Percentiles rank a stretch among this genome's conserved stretches.
Conservation (phyloP, 2,329 filamentous ascomycete species). For the Lasiodiplodia hormozganensis region DNA sequence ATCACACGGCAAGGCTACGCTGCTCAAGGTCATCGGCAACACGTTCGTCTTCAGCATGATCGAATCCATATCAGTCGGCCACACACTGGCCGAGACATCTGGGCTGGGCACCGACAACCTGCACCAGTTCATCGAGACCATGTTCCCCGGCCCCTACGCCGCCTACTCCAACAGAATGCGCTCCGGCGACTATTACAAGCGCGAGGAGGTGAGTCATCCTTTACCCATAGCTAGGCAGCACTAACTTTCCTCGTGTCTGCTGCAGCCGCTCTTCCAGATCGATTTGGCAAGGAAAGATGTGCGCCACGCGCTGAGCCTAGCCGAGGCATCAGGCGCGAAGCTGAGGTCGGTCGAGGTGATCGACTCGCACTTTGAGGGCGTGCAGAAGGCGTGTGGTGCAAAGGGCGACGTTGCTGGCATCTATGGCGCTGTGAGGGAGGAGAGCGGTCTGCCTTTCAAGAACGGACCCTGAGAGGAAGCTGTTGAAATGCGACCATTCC, state of each 20-base stretch:
- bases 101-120: conserved; percentile 75
- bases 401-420: conserved; percentile 82
- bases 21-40: conserved; percentile 85
- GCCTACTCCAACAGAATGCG: conserved; percentile 79
- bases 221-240: not conserved
- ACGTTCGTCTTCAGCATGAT: conserved; percentile 86
- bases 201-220: conserved; percentile 59
- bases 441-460: conserved; percentile 77
- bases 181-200: conserved; percentile 76
- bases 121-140: conserved; percentile 72
- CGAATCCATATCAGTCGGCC: conserved; percentile 77
- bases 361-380: conserved; percentile 70
- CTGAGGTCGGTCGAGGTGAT: conserved; percentile 71
- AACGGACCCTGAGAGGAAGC: conserved; percentile 49
- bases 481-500: not conserved
- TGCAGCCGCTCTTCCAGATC: conserved; percentile 77
- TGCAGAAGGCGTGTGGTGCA: conserved; percentile 73
- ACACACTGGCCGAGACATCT: conserved; percentile 79
- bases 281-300: conserved; percentile 85
- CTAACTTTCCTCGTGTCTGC: conserved; percentile 2
- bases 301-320: conserved; percentile 74
- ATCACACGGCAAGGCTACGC: conserved; percentile 71
- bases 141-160: conserved; percentile 78
- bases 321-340: conserved; percentile 65
- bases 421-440: conserved; percentile 79